Conservation (phyloP, 352 stramenopile species). For the Globisporangium echinulatum region DNA sequence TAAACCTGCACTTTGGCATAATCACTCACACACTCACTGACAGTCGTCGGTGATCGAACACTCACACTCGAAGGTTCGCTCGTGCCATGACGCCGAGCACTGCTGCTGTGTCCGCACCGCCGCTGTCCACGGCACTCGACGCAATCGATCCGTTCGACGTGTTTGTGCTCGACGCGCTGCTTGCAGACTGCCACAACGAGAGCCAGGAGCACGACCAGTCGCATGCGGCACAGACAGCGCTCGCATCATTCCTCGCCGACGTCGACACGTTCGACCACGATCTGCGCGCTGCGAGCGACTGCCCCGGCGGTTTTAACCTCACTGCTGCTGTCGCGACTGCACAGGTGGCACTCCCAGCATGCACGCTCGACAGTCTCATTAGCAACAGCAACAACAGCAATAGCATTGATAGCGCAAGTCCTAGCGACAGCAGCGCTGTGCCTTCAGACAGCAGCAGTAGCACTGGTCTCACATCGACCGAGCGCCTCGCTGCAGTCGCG, state of each 20-base stretch:
- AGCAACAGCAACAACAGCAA: too few relatives aligned
- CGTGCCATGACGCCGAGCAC: not conserved
- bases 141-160: slow-evolving; percentile 3
- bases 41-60: not conserved
- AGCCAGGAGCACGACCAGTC: not conserved
- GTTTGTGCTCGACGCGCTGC: slow-evolving; percentile 6
- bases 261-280: slow-evolving; percentile 6
- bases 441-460: too few relatives aligned
- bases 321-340: not conserved
- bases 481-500: too few relatives aligned
- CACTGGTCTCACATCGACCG: too few relatives aligned
- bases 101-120: not conserved
- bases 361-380: too few relatives aligned
- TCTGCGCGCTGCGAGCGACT: not conserved
- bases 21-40: not conserved
- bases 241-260: slow-evolving; percentile 9
- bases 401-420: too few relatives aligned
- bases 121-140: not conserved
- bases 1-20: not conserved
- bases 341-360: not conserved
- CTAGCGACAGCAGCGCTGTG: too few relatives aligned
- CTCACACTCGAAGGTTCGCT: not conserved
- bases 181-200: not conserved
- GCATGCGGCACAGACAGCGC: slow-evolving; percentile 1
- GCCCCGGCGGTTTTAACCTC: not conserved